Evolutionary conservation across 495 filamentous ascomycete species (phyloP), one percentile per base, ranked within the genome.

Genomic region (Tetracladium setigerum): DNA sequence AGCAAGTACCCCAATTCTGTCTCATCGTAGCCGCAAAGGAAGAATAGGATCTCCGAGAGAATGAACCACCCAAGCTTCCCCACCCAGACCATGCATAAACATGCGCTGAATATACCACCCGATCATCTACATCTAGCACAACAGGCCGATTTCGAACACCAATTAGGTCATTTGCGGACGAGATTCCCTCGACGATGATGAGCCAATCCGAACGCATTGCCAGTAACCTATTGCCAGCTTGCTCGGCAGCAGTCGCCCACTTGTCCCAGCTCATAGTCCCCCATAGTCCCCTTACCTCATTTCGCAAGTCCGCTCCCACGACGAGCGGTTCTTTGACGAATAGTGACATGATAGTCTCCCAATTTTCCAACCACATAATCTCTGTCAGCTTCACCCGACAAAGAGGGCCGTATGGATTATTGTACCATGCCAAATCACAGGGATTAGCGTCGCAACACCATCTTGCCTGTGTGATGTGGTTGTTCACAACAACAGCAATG

Each of bases 1-100:
- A 82, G 53, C 15, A 83, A 66, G 53, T 76, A 83, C 5, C 78
- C 77, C 79, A 81, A 59, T 83, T 81, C 44, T 68, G 58, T 41
- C 69, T 60, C 79, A 81, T 81, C 37, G 71, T 64, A 41, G 67
- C 63, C 14, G 71, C 70, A 57, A 83, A 81, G 41, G 71, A 73
- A 8, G 65, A 58, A 51, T 81, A 83, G 30, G 61, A 64, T 27
- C 79, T 67, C 55, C 67, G 64, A 4, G 70, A 61, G 47, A 76
- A 81, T 14, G 66, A 58, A 0, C 77, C 76, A 12, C 65, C 67
- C 35, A 67, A 41, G 37, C 68, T 73, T 6, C 77, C 76, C 78
- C 78, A 81, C 35, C 78, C 78, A 36, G 74, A 78, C 78, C 78
- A 82, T 13, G 65, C 52, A 54, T 81, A 81, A 6, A 81, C 78